phyloP scores from a whole-genome alignment of 176 grass and related monocot species.

The Elymus sibiricus region DNA sequence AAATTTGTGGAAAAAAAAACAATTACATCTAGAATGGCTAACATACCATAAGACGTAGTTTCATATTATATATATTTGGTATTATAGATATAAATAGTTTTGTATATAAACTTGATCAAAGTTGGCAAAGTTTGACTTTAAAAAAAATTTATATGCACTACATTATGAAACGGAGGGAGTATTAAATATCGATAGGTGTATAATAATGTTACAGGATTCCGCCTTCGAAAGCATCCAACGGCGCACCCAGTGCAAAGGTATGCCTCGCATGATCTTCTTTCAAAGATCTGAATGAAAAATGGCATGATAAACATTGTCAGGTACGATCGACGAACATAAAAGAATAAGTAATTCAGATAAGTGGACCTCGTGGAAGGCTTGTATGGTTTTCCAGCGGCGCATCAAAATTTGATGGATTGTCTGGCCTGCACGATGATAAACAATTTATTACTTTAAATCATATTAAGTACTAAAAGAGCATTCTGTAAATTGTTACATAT shows the following conservation, averaged over 20 bases:
- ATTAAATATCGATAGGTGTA: too few species aligned
- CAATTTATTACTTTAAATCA: background rate
- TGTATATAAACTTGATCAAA: too few species aligned
- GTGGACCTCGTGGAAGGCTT: constrained; percentile 56
- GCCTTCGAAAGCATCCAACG: constrained; percentile 76
- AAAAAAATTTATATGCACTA: background rate
- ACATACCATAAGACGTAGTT: too few species aligned
- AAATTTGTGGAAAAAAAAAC: too few species aligned
- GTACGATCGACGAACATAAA: background rate
- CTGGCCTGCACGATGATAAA: constrained; percentile 54
- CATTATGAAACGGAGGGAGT: background rate
- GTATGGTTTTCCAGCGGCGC: constrained; percentile 68
- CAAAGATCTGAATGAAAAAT: constrained; percentile 59
- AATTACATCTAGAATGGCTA: too few species aligned
- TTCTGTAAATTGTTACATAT: too few species aligned
- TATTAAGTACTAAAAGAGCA: background rate
- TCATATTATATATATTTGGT: too few species aligned
- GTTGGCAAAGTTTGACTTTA: too few species aligned
- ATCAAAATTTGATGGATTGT: constrained; percentile 78
- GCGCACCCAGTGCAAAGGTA: constrained; percentile 76
- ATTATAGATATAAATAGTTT: too few species aligned
- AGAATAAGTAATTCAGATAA: background rate
- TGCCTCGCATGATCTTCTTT: constrained; percentile 93
- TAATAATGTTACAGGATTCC: too few species aligned
- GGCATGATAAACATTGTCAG: background rate